These are phyloP conservation scores for Aegle marmelos DNA, from an alignment of 345 rosid species.

Conservation along the genomic window DNA sequence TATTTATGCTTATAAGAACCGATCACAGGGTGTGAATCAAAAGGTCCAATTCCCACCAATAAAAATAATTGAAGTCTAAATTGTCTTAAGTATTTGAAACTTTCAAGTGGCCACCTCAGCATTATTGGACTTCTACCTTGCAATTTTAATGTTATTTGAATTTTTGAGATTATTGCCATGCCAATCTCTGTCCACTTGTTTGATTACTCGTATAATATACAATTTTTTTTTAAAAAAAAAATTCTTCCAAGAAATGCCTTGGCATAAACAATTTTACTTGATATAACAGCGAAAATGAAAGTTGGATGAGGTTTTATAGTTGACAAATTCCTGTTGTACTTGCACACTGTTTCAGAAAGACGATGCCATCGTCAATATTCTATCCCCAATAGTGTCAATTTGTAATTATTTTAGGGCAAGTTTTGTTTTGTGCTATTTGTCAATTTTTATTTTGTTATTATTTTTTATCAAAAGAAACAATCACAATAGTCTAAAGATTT, in stretches of 20 bases:
- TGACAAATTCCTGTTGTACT: neutral
- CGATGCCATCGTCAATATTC: too few relatives aligned
- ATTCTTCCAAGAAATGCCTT: neutral
- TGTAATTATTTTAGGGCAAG: neutral
- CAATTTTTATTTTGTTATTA: too few relatives aligned
- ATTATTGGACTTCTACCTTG: neutral
- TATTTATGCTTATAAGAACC: neutral
- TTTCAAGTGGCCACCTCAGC: neutral
- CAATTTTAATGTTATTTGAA: neutral
- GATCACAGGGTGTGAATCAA: neutral
- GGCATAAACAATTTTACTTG: neutral
- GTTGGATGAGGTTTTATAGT: neutral
- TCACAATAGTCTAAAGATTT: too few relatives aligned
- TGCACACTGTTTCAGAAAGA: too few relatives aligned
- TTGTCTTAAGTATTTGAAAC: neutral
- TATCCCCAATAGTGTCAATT: neutral
- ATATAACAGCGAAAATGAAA: neutral
- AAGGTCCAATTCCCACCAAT: neutral
- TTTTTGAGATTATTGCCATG: neutral
- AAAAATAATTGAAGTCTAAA: neutral
- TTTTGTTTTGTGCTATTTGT: neutral
- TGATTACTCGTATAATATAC: neutral
- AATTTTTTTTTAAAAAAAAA: too few relatives aligned
- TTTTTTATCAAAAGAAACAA: too few relatives aligned
- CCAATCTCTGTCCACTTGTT: neutral